Percentiles rank a stretch among this genome's conserved stretches.
Conservation (phyloP, 768 basidiomycete species). For the Termitomyces sp. region DNA sequence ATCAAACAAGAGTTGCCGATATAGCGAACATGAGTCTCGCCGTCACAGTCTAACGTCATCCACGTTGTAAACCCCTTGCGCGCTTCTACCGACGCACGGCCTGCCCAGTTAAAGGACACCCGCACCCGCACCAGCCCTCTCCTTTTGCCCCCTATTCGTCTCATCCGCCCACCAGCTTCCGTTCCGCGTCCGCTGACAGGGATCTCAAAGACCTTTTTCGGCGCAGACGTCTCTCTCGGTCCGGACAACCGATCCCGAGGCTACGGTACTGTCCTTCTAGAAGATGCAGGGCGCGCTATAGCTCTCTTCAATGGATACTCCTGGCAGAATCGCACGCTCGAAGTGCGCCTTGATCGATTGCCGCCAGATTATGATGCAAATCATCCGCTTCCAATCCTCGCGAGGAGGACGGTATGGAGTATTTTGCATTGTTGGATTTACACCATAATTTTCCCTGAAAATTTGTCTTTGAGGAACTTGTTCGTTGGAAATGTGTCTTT, state of each 20-base stretch:
- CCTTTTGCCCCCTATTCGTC: neutral
- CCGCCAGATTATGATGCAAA: constrained; percentile 53
- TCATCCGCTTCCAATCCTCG: constrained; percentile 9
- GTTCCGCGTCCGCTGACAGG: constrained; percentile 97
- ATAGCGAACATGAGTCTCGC: too few species aligned
- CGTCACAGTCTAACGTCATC: too few species aligned
- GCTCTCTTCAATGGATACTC: constrained; percentile 95
- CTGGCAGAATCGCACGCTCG: constrained; percentile 92
- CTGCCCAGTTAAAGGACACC: constrained; percentile 64
- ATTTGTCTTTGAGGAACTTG: constrained; percentile 46
- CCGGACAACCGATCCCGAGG: constrained; percentile 92
- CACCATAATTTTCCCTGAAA: constrained; percentile 22
- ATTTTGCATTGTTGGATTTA: constrained; percentile 18
- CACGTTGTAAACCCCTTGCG: constrained; percentile 79
- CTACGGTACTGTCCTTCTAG: constrained; percentile 91
- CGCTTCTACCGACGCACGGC: constrained; percentile 39
- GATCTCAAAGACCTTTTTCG: constrained; percentile 98
- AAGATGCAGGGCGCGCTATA: constrained; percentile 91
- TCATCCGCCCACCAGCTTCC: constrained; percentile 57
- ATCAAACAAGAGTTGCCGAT: too few species aligned
- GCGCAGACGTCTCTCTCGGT: constrained; percentile 72
- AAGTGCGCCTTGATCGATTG: constrained; percentile 86
- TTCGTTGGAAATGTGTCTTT: constrained; percentile 85
- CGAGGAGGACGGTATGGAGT: constrained; percentile 8
- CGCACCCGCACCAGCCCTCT: constrained; percentile 55